Conservation (phyloP, 768 basidiomycete species). For the Crucibulum laeve region DNA sequence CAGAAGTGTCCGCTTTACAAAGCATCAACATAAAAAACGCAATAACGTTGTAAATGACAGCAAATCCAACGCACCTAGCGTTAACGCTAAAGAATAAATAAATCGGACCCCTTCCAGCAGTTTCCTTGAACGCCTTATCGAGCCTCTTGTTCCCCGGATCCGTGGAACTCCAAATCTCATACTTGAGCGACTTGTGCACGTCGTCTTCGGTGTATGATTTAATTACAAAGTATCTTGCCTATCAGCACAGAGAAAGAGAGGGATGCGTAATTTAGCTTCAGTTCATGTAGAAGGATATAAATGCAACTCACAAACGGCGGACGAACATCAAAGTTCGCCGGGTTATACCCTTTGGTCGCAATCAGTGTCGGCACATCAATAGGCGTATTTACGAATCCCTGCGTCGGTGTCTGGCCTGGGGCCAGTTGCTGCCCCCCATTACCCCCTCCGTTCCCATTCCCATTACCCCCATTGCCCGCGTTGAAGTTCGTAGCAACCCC, state of each 20-base stretch:
- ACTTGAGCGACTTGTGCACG: slow-evolving; percentile 96
- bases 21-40: not conserved
- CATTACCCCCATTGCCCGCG: slow-evolving; percentile 22
- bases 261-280: slow-evolving; percentile 1
- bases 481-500: slow-evolving; percentile 30
- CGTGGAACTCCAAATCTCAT: slow-evolving; percentile 97
- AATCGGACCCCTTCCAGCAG: slow-evolving; percentile 86
- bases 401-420: slow-evolving; percentile 35
- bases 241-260: slow-evolving; percentile 4
- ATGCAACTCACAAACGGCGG: slow-evolving; percentile 63
- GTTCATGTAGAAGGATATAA: slow-evolving; percentile 3
- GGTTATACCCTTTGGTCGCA: slow-evolving; percentile 89
- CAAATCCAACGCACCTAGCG: slow-evolving; percentile 50
- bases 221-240: slow-evolving; percentile 96
- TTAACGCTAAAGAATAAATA: slow-evolving; percentile 99
- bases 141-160: slow-evolving; percentile 96
- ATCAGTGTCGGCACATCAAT: slow-evolving; percentile 86
- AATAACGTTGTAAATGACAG: slow-evolving; percentile 1
- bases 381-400: slow-evolving; percentile 52
- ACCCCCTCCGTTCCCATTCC: slow-evolving; percentile 6
- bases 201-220: slow-evolving; percentile 99
- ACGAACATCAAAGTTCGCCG: slow-evolving; percentile 74
- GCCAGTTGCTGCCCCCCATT: slow-evolving; percentile 1
- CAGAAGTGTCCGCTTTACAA: slow-evolving; percentile 88
- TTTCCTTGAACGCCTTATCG: slow-evolving; percentile 96